A percentile compares a stretch with the other conserved stretches of the same genome.
These are phyloP conservation scores for Candida maltosa DNA, from an alignment of 805 yeast species.

Conservation along the genomic window DNA sequence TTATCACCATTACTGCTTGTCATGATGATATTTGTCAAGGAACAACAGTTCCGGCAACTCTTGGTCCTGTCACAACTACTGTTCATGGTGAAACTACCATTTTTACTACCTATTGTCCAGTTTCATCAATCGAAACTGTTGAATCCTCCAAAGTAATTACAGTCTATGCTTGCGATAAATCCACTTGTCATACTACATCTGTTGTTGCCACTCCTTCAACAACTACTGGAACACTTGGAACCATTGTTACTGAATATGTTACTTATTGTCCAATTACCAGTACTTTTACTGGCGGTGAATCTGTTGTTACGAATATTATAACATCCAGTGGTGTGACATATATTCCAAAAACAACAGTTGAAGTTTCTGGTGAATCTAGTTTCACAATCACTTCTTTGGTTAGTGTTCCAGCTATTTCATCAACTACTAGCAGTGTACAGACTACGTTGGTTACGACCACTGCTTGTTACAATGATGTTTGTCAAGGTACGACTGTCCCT, in stretches of 20 bases:
- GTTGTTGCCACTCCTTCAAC: conserved; percentile 22
- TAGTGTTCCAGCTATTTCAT: too few species aligned
- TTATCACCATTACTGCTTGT: conserved; percentile 35
- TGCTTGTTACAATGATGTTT: conserved; percentile 29
- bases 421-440: background rate
- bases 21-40: conserved; percentile 26
- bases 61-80: conserved; percentile 31
- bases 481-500: conserved; percentile 28
- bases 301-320: too few species aligned
- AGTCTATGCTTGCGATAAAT: conserved; percentile 31
- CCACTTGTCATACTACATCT: conserved; percentile 27
- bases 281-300: too few species aligned
- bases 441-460: conserved; percentile 23
- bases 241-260: conserved; percentile 29
- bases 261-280: conserved; percentile 40
- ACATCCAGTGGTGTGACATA: too few species aligned
- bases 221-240: too few species aligned
- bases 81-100: conserved; percentile 26
- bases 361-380: too few species aligned
- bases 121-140: conserved; percentile 15
- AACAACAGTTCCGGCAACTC: conserved; percentile 32
- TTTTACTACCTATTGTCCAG: conserved; percentile 36
- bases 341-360: too few species aligned
- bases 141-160: conserved; percentile 26
- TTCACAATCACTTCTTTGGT: too few species aligned